phyloP scores from a whole-genome alignment of 352 stramenopile species.

The Pythium vanterpoolii region DNA sequence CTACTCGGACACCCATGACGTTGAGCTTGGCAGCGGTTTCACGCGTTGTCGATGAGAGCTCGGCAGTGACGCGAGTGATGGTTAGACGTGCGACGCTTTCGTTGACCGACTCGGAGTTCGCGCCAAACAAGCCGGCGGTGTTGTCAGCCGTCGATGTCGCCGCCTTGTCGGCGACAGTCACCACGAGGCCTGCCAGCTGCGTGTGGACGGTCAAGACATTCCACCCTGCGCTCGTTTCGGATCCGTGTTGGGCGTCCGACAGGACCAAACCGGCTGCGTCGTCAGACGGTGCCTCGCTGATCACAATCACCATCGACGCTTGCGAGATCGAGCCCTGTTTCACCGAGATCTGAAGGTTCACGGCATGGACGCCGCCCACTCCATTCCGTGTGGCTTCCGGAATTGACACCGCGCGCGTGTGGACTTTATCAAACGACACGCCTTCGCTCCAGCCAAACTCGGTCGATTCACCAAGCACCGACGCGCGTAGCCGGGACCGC shows the following conservation, averaged over 20 bases:
- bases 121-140: constrained; percentile 24
- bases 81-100: constrained; percentile 65
- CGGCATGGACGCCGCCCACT: constrained; percentile 11
- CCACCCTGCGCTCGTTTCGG: constrained; percentile 31
- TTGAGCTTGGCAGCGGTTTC: constrained; percentile 58
- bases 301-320: constrained; percentile 64
- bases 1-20: constrained; percentile 69
- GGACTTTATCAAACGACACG: constrained; percentile 49
- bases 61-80: constrained; percentile 61
- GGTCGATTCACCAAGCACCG: constrained; percentile 39
- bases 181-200: constrained; percentile 62
- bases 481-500: constrained; percentile 50
- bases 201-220: constrained; percentile 63
- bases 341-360: constrained; percentile 51
- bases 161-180: constrained; percentile 72
- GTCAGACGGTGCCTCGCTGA: constrained; percentile 33
- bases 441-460: constrained; percentile 65
- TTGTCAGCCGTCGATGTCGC: constrained; percentile 5
- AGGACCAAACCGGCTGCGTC: constrained; percentile 21
- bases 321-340: constrained; percentile 77
- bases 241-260: constrained; percentile 18
- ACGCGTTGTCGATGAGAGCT: constrained; percentile 39
- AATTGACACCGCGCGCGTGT: constrained; percentile 46
- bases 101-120: constrained; percentile 9
- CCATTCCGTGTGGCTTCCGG: constrained; percentile 34